phyloP scores from a whole-genome alignment of 2,329 filamentous ascomycete species.

The Cylindrodendrum hubeiense region DNA sequence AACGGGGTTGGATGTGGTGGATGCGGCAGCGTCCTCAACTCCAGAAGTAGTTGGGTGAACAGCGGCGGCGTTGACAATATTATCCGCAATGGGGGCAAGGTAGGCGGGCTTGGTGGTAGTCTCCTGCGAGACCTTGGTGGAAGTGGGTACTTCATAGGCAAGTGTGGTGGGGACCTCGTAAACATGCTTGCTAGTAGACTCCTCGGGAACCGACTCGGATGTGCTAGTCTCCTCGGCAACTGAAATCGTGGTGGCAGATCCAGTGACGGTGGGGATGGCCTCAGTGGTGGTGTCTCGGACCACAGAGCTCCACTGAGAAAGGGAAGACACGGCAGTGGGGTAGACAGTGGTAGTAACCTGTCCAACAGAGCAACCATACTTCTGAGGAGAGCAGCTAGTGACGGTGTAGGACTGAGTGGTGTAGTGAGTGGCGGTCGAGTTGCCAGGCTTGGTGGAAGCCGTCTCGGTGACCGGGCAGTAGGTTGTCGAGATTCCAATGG shows the following conservation, averaged over 20 bases:
- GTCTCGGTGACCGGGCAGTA: constrained; percentile 16
- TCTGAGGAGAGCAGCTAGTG: constrained; percentile 42
- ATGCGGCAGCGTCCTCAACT: background rate
- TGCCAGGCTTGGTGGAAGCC: background rate
- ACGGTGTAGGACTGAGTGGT: constrained; percentile 45
- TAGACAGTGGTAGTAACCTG: constrained; percentile 41
- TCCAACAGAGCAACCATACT: constrained; percentile 46
- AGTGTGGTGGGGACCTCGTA: too few relatives aligned
- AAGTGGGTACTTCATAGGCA: constrained; percentile 12
- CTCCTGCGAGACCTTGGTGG: constrained; percentile 4
- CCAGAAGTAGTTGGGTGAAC: too few relatives aligned
- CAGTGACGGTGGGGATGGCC: background rate
- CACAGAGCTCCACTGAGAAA: constrained; percentile 37
- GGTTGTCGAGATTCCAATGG: constrained; percentile 33
- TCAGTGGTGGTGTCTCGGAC: background rate
- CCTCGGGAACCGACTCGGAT: too few relatives aligned
- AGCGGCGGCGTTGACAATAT: constrained; percentile 10
- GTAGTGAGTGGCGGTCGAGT: constrained; percentile 33
- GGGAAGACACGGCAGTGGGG: constrained; percentile 48
- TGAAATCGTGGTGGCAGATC: background rate
- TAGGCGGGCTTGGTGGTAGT: constrained; percentile 3
- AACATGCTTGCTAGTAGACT: too few relatives aligned
- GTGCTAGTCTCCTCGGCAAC: constrained; percentile 1
- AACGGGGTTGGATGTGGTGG: constrained; percentile 26
- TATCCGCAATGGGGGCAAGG: background rate